Evolutionary conservation across 352 stramenopile genomes (phyloP).

Genomic region (Blastocystis sp.): DNA sequence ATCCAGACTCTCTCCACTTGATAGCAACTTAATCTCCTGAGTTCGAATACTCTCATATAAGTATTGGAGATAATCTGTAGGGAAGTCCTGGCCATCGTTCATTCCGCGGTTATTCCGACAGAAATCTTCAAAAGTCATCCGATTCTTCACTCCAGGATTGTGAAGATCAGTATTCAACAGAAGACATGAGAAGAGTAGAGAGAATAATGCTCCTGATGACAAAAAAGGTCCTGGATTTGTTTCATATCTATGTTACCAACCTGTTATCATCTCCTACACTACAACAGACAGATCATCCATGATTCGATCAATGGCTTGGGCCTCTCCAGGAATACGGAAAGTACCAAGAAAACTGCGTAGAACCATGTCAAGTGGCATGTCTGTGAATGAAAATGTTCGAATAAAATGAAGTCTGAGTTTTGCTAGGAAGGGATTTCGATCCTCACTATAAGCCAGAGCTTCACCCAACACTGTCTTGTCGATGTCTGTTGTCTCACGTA

Average conservation of each 20-base stretch:
- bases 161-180: slow-evolving; percentile 97
- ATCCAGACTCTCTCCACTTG: slow-evolving; percentile 71
- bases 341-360: slow-evolving; percentile 86
- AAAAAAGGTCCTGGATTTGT: slow-evolving; percentile 62
- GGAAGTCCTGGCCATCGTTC: slow-evolving; percentile 90
- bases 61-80: slow-evolving; percentile 83
- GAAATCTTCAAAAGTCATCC: slow-evolving; percentile 95
- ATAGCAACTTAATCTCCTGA: slow-evolving; percentile 89
- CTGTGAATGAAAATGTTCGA: slow-evolving; percentile 87
- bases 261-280: background rate
- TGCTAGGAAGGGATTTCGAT: slow-evolving; percentile 91
- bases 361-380: slow-evolving; percentile 81
- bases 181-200: slow-evolving; percentile 91
- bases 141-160: slow-evolving; percentile 83
- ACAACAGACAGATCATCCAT: slow-evolving; percentile 53
- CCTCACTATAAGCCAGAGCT: slow-evolving; percentile 89
- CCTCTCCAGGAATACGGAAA: slow-evolving; percentile 84
- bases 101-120: slow-evolving; percentile 93
- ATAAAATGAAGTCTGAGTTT: slow-evolving; percentile 78
- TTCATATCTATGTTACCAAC: slow-evolving; percentile 11
- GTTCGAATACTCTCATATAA: slow-evolving; percentile 95
- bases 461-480: slow-evolving; percentile 90
- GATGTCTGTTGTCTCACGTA: slow-evolving; percentile 86
- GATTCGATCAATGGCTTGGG: slow-evolving; percentile 65
- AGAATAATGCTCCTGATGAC: slow-evolving; percentile 88